Conservation (phyloP, 2,329 filamentous ascomycete genomes). For the Alternaria angustiovoidea region DNA sequence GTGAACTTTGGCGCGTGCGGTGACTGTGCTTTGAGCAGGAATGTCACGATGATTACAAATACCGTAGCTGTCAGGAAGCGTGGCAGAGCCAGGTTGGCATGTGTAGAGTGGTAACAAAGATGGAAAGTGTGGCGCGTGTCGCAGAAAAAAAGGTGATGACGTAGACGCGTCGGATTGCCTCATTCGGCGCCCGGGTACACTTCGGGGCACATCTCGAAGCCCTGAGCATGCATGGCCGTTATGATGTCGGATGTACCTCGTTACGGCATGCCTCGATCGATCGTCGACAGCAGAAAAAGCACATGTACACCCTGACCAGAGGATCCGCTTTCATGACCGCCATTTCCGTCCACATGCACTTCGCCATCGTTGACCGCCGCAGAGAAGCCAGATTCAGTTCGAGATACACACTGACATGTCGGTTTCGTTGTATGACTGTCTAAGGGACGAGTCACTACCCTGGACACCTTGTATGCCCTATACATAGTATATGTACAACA, state of each 20-base stretch:
- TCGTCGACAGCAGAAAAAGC: background rate
- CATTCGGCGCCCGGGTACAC: background rate
- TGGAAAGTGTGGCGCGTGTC: conserved; percentile 9
- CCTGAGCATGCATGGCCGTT: background rate
- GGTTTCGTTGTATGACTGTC: background rate
- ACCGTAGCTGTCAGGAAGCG: background rate
- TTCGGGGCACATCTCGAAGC: background rate
- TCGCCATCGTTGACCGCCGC: background rate
- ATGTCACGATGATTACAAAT: background rate
- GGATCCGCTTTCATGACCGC: background rate
- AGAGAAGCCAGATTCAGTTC: background rate
- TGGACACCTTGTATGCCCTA: background rate
- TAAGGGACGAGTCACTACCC: background rate
- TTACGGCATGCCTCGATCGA: background rate
- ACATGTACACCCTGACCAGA: background rate
- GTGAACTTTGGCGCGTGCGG: conserved; percentile 1
- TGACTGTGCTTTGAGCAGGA: background rate
- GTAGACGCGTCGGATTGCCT: conserved; percentile 14
- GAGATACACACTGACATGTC: background rate
- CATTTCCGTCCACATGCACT: background rate
- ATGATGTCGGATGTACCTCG: background rate
- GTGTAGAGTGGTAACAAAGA: background rate
- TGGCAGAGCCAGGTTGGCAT: background rate
- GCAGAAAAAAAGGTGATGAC: conserved; percentile 13
- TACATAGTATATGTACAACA: conserved; percentile 1